Evolutionary conservation across 2,329 filamentous ascomycete species (phyloP).

Genomic region (Xylaria sp.): DNA sequence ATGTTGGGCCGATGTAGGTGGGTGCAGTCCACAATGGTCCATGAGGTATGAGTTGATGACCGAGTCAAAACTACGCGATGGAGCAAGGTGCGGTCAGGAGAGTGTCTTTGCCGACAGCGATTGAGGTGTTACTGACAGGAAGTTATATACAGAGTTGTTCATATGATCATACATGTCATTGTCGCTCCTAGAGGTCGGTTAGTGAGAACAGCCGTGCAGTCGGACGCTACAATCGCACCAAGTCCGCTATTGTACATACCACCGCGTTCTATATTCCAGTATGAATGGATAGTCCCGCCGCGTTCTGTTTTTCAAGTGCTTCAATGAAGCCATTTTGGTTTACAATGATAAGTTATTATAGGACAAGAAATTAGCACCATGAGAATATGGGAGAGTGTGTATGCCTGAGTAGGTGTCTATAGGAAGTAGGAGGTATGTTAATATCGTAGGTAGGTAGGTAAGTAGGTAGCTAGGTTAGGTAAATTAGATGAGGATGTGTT

Average conservation of each 20-base stretch:
- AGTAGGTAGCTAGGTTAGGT: too few species aligned
- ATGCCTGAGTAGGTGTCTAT: too few species aligned
- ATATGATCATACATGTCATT: conserved; percentile 96
- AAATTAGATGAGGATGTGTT: too few species aligned
- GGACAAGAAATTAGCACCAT: too few species aligned
- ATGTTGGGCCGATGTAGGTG: conserved; percentile 72
- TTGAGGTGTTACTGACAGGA: conserved; percentile 58
- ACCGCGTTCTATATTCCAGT: conserved; percentile 85
- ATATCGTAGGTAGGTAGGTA: neutral
- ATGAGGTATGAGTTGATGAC: conserved; percentile 90
- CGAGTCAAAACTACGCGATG: conserved; percentile 72
- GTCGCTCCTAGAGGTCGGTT: conserved; percentile 67
- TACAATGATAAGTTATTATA: neutral
- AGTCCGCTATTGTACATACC: conserved; percentile 58
- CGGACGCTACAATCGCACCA: conserved; percentile 2
- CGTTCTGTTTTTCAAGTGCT: conserved; percentile 63
- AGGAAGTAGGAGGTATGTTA: too few species aligned
- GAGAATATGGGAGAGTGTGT: too few species aligned
- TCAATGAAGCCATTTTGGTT: conserved; percentile 42
- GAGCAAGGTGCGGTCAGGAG: neutral
- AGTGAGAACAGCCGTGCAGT: conserved; percentile 12
- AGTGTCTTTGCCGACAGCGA: neutral
- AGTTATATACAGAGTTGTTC: conserved; percentile 89
- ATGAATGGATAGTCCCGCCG: conserved; percentile 78
- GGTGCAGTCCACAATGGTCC: conserved; percentile 74